These are phyloP conservation scores for Penicillium argentinense DNA, from an alignment of 495 filamentous ascomycete genomes.

Conservation along the genomic window DNA sequence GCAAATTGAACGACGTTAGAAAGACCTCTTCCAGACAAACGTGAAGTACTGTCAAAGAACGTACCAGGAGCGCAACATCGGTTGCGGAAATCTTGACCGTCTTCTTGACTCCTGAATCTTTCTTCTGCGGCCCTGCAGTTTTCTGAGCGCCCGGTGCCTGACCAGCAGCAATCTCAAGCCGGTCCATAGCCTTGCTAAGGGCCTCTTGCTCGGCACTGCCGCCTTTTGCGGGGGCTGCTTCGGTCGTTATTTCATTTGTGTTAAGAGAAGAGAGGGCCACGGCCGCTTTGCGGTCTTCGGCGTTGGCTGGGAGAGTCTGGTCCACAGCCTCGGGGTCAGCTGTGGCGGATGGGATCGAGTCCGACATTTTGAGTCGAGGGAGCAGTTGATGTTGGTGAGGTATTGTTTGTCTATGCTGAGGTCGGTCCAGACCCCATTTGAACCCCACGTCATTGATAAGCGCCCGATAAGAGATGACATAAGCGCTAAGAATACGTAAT, in stretches of 20 bases:
- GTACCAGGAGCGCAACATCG: constrained; percentile 67
- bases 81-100: constrained; percentile 63
- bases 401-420: background rate
- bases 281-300: constrained; percentile 89
- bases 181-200: constrained; percentile 78
- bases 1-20: no score
- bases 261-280: constrained; percentile 80
- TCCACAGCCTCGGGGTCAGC: constrained; percentile 62
- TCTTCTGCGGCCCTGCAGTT: constrained; percentile 33
- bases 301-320: constrained; percentile 60
- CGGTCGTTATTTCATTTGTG: constrained; percentile 52
- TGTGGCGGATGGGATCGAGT: constrained; percentile 67
- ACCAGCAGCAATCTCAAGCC: constrained; percentile 53
- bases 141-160: constrained; percentile 21
- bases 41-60: constrained; percentile 16
- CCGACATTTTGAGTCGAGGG: constrained; percentile 41
- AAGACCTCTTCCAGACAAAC: background rate
- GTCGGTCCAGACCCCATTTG: background rate
- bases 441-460: constrained; percentile 2
- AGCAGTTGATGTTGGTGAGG: no score
- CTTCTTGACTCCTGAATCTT: constrained; percentile 46
- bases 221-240: constrained; percentile 48
- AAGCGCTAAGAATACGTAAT: background rate
- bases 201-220: constrained; percentile 71
- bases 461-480: background rate